Percentiles rank a stretch among this genome's conserved stretches.
Evolutionary conservation across 148 eudicot genomes (phyloP).

Genomic region (Rhododendron mucronatum): DNA sequence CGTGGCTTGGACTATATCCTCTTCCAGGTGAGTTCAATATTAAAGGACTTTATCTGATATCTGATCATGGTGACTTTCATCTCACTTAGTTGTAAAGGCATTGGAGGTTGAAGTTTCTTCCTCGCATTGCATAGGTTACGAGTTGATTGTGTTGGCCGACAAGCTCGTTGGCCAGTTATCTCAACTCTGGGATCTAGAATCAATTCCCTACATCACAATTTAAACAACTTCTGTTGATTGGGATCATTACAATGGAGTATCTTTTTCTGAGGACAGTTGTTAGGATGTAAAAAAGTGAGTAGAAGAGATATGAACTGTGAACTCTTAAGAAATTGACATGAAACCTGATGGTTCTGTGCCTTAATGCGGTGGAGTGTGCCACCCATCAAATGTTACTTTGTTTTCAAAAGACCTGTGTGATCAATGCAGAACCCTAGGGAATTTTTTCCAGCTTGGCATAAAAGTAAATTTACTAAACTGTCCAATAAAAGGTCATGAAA

Average conservation of each 20-base stretch:
- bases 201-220: background rate
- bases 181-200: background rate
- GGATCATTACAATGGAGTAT: background rate
- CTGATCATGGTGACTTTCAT: background rate
- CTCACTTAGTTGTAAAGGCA: background rate
- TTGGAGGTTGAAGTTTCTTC: background rate
- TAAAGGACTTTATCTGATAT: background rate
- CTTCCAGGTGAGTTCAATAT: conserved; percentile 56
- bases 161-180: background rate
- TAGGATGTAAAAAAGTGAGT: background rate
- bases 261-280: background rate
- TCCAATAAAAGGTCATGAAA: background rate
- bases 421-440: background rate
- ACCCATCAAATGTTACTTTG: background rate
- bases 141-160: background rate
- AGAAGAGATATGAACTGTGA: background rate
- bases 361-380: background rate
- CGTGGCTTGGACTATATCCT: conserved; percentile 92
- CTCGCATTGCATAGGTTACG: background rate
- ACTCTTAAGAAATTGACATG: background rate
- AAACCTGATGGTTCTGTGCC: background rate
- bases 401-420: background rate
- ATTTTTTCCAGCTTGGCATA: background rate
- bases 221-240: background rate
- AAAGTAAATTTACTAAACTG: background rate